Conservation (phyloP, 1,284 basidiomycete genomes). For the Chiua sp. region DNA sequence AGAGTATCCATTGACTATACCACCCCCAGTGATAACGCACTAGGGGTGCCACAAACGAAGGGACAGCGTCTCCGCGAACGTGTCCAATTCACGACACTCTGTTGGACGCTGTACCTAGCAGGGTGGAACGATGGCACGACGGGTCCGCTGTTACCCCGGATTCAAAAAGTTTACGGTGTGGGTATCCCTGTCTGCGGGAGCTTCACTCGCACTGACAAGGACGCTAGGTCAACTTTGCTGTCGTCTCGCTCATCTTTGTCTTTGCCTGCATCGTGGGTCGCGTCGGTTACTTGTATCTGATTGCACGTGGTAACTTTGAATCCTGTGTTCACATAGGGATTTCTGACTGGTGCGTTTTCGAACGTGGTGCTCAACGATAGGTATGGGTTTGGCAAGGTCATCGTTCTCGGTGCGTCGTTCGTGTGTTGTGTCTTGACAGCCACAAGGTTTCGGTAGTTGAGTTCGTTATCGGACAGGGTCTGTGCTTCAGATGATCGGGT, state of each 20-base stretch:
- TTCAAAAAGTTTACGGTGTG: conserved; percentile 37
- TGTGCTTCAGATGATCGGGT: conserved; percentile 46
- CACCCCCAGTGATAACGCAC: background rate
- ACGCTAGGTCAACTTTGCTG: conserved; percentile 30
- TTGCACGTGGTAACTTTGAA: too few species aligned
- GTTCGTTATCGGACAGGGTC: conserved; percentile 35
- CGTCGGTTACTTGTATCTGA: background rate
- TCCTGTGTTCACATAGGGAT: conserved; percentile 25
- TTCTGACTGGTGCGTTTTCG: conserved; percentile 35
- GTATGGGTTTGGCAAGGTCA: conserved; percentile 41
- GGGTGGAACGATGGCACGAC: conserved; percentile 41
- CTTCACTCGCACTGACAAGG: background rate
- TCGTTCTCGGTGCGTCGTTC: conserved; percentile 30
- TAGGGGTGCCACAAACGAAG: conserved; percentile 14
- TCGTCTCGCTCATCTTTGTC: conserved; percentile 41
- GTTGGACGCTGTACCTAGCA: conserved; percentile 36
- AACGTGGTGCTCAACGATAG: conserved; percentile 33
- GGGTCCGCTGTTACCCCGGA: conserved; percentile 38
- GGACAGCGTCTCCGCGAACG: conserved; percentile 27
- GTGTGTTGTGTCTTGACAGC: background rate
- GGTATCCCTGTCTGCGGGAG: background rate
- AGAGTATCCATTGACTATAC: background rate
- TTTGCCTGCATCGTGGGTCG: conserved; percentile 35
- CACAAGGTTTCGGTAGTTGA: background rate
- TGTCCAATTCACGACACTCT: conserved; percentile 35